phyloP scores from a whole-genome alignment of 169 alveolate species.

The Haemoproteus tartakovskyi region DNA sequence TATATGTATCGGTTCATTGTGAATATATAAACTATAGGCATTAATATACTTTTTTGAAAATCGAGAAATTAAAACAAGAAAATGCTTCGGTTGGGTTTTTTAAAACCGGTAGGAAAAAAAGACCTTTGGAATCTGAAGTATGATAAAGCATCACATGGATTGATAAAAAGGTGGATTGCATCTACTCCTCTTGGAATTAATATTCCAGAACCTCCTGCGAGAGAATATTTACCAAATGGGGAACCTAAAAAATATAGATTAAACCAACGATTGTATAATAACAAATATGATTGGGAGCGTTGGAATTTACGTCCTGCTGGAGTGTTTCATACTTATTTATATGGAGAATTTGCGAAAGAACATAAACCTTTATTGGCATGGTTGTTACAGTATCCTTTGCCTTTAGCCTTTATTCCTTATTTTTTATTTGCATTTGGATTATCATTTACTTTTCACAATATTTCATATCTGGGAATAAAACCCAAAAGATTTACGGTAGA shows the following conservation, averaged over 20 bases:
- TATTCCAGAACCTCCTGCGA: slow-evolving; percentile 87
- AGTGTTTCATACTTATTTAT: slow-evolving; percentile 85
- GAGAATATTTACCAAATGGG: slow-evolving; percentile 84
- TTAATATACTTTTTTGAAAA: no score
- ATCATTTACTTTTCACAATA: slow-evolving; percentile 78
- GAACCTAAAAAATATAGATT: slow-evolving; percentile 81
- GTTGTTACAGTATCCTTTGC: slow-evolving; percentile 74
- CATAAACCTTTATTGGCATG: slow-evolving; percentile 76
- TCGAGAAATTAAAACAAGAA: no score
- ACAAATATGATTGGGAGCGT: slow-evolving; percentile 85
- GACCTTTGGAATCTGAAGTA: no score
- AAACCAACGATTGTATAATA: slow-evolving; percentile 79
- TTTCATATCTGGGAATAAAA: slow-evolving; percentile 79
- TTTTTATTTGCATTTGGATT: slow-evolving; percentile 70
- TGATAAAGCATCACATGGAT: no score
- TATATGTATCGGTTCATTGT: no score
- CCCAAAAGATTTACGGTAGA: slow-evolving; percentile 87
- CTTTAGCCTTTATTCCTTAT: slow-evolving; percentile 76
- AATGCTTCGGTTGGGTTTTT: no score
- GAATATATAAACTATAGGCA: no score
- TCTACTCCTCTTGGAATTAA: slow-evolving; percentile 70
- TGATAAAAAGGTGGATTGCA: slow-evolving; percentile 49
- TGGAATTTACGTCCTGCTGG: slow-evolving; percentile 86
- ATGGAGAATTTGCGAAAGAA: slow-evolving; percentile 86
- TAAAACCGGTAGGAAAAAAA: no score